Percentiles rank a stretch among this genome's conserved stretches.
Evolutionary conservation across 2,329 filamentous ascomycete genomes (phyloP).

Genomic region (Exserohilum rostratum): DNA sequence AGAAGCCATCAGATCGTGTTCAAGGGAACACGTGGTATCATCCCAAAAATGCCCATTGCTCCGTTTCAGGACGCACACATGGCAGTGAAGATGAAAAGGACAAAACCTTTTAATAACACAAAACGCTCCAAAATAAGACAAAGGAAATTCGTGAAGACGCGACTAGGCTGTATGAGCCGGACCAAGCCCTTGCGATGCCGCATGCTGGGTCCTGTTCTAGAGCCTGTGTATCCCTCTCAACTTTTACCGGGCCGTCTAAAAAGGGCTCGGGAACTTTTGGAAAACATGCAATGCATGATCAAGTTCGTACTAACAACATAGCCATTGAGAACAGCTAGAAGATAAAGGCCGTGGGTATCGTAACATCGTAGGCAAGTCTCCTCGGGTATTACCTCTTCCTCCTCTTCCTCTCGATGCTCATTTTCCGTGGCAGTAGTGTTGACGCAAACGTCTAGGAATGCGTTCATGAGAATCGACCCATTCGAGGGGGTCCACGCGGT

Average conservation of each 20-base stretch:
- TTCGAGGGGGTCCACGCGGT: constrained; percentile 37
- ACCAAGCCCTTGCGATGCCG: constrained; percentile 14
- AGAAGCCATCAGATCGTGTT: constrained; percentile 25
- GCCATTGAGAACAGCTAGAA: constrained; percentile 27
- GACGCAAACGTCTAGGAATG: constrained; percentile 9
- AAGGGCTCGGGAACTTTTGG: constrained; percentile 32
- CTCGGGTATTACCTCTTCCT: constrained; percentile 17
- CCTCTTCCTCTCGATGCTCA: constrained; percentile 20
- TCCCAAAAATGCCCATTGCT: constrained; percentile 26
- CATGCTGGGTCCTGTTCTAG: constrained; percentile 5
- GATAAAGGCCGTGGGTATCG: constrained; percentile 44
- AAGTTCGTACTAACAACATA: constrained; percentile 35
- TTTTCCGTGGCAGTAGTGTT: constrained; percentile 15
- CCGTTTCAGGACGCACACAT: constrained; percentile 18
- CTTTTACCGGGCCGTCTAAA: constrained; percentile 30
- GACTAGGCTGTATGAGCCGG: constrained; percentile 8
- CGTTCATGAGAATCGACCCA: constrained; percentile 45
- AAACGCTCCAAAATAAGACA: constrained; percentile 11
- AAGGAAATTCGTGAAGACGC: constrained; percentile 12
- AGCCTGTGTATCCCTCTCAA: constrained; percentile 14
- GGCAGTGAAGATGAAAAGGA: constrained; percentile 17
- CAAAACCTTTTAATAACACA: constrained; percentile 11
- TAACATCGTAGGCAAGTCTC: constrained; percentile 38
- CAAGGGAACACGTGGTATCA: constrained; percentile 40
- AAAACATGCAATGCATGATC: constrained; percentile 33